phyloP scores from a whole-genome alignment of 495 filamentous ascomycete species.

The Neurospora africana region DNA sequence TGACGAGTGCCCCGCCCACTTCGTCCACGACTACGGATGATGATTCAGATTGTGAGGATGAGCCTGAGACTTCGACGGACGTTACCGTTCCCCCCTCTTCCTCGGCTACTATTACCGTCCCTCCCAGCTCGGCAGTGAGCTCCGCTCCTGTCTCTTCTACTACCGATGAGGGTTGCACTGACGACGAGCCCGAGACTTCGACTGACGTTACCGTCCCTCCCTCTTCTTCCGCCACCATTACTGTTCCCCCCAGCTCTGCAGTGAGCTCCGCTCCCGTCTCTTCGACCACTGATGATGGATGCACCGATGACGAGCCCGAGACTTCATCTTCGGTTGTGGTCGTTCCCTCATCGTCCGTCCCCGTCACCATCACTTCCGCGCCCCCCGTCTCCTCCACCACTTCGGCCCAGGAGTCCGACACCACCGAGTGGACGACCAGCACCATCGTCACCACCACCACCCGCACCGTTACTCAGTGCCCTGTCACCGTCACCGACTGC shows the following conservation, averaged over 20 bases:
- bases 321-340: background rate
- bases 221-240: background rate
- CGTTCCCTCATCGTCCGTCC: background rate
- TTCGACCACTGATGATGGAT: background rate
- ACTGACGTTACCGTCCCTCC: background rate
- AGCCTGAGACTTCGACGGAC: conserved; percentile 1
- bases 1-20: background rate
- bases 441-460: conserved; percentile 48
- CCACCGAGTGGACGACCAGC: conserved; percentile 36
- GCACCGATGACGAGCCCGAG: background rate
- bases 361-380: conserved; percentile 1
- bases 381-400: background rate
- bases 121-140: background rate
- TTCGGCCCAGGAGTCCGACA: background rate
- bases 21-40: conserved; percentile 16
- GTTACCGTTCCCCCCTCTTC: background rate
- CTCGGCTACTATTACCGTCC: background rate
- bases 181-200: background rate
- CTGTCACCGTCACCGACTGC: conserved; percentile 44
- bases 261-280: background rate
- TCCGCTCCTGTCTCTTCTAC: background rate
- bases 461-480: conserved; percentile 47
- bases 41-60: background rate
- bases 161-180: background rate
- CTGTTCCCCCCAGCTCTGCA: background rate